Base-by-base conservation (phyloP, 805 yeast genomes). In the Candida palmyrensis region DNA sequence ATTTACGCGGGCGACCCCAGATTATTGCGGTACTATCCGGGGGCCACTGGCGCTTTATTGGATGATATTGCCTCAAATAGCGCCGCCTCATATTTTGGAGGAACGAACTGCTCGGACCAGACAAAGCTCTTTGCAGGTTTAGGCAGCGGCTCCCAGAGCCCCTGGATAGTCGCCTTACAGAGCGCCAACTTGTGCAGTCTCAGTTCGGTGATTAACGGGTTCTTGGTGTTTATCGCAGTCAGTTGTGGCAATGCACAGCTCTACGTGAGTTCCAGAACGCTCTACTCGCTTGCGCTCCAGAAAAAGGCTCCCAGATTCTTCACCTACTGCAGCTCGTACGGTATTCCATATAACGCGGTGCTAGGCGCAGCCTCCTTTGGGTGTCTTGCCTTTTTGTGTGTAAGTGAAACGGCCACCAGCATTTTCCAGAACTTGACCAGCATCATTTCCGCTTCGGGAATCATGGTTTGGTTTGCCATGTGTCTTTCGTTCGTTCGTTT, bases 1-100 rank as follows among this genome's bases (percentile, higher is more conserved):
- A 62, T 84, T 20, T 83, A 83, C 53, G 67, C 85, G 37, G 94
- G 90, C 1, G 92, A 84, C 51, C 87, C 89, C 3, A 60, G 88
- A 36, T 57, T 82, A 14, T 55, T 81, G 32, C 58, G 86, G 34
- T 82, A 75, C 47, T 73, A 57, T 38, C 51, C 48, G 38, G 69
- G 69, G 3, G 33, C 38, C 31, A 51, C 71, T 5, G 59, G 64
- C 5, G 53, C 56, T 2, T 24, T 43, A 1, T 33, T 42, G 5
- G 30, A 24, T 15, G 45, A 57, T 2, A 48, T 53, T 35, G 28
- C 39, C 7, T 21, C 37, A 14, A 58, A 58, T 30, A 46, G 36
- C 28, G 70, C 66, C 9, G 44, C 64, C 8, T 33, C 49, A 11
- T 55, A 48, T 29, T 59, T 53, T 14, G 71, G 70, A 2, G 68